Evolutionary conservation across 2,329 filamentous ascomycete species (phyloP), one percentile per base, ranked within the genome.

Genomic region (Zasmidium cellare): DNA sequence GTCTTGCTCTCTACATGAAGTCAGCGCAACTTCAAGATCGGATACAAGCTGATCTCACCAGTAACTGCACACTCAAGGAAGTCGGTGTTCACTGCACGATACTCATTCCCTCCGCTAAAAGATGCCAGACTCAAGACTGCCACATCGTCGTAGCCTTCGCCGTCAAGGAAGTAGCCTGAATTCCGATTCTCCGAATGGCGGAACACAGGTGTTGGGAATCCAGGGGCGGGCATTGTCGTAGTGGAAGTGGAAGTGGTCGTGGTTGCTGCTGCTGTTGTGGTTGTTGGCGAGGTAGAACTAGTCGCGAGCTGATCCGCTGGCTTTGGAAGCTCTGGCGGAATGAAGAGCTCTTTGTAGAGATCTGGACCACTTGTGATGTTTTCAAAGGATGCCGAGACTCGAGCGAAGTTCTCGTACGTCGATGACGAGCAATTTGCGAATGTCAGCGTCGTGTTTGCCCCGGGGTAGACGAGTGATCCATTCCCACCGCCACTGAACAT

Each of bases 1-100:
- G 78, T 84, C 73, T 85, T 86, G 56, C 80, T 81, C 1, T 76
- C 77, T 49, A 51, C 14, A 20, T 2, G 3, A 12, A 3, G 11
- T 57, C 35, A 57, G 54, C 23, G n/a, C 5, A 9, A 16, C 18
- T 35, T 31, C 16, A 5, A 3, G 19, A 31, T 53, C 11, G 38
- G 9, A 44, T 3, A 6, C 14, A 14, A n/a, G 9, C 16, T 3
- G 14, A 23, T 12, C 50, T 49, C 23, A 58, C 55, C 20, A 9
- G 76, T 74, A 56, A 77, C 76, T 35, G 77, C 77, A 14, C 71
- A 70, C 9, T 74, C 68, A 47, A 80, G 72, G 61, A 80, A 75
- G 16, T 74, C 70, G 9, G 69, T 71, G 50, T 74, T 75, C 22
- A 76, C 71, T n/a, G 70, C 62, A 52, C 79, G 77, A n/a, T n/a